A percentile compares a stretch with the other conserved stretches of the same genome.
Conservation (phyloP, 306 rosid genomes). For the Trifolium pratense region DNA sequence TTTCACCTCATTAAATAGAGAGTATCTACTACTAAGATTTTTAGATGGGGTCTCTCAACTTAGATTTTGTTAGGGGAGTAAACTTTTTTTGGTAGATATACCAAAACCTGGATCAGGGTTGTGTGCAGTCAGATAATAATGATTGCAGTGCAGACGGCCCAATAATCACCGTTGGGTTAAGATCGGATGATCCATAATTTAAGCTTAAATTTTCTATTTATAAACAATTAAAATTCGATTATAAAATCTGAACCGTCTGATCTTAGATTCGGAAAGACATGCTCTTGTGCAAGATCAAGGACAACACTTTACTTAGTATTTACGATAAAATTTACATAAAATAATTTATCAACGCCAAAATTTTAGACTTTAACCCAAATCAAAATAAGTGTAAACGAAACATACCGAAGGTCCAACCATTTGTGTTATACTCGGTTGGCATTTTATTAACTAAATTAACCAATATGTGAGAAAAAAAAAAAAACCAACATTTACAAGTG, state of each 20-base stretch:
- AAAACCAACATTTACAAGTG: neutral
- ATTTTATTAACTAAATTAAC: constrained; percentile 30
- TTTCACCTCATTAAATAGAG: neutral
- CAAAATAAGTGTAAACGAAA: neutral
- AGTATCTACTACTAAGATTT: constrained; percentile 1
- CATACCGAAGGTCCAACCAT: neutral
- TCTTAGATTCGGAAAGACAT: neutral
- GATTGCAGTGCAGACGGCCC: too few relatives aligned
- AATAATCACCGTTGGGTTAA: too few relatives aligned
- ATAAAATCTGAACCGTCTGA: too few relatives aligned
- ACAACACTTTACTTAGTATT: neutral
- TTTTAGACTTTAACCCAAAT: neutral
- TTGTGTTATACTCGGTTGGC: neutral
- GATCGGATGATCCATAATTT: too few relatives aligned
- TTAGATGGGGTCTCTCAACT: neutral
- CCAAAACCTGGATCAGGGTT: too few relatives aligned
- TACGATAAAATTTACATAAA: too few relatives aligned
- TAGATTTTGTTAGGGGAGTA: neutral
- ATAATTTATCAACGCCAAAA: too few relatives aligned
- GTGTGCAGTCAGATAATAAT: too few relatives aligned
- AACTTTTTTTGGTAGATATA: neutral
- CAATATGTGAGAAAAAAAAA: too few relatives aligned
- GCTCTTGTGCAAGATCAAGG: neutral
- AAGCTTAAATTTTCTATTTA: too few relatives aligned
- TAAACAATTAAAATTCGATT: too few relatives aligned